These are phyloP conservation scores for Irpex sp. DNA, from an alignment of 1,284 basidiomycete species.

Conservation along the genomic window DNA sequence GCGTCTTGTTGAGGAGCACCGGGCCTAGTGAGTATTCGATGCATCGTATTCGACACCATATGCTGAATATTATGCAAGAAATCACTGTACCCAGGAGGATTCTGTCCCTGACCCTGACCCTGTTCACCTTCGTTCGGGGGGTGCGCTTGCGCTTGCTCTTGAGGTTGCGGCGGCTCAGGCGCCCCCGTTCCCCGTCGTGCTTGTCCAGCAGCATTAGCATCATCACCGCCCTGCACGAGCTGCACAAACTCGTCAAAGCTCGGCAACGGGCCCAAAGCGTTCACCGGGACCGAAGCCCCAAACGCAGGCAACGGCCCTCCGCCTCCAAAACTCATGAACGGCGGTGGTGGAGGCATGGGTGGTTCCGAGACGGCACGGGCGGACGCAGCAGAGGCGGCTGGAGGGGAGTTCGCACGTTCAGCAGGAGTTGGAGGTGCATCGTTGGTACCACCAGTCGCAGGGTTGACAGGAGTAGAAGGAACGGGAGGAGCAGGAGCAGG, in stretches of 20 bases:
- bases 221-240: not conserved
- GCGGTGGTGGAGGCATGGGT: not conserved
- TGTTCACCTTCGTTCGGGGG: not conserved
- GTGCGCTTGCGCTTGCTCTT: not conserved
- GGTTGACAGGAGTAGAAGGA: no score
- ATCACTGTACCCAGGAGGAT: not conserved
- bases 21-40: not conserved
- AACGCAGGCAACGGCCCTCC: slow-evolving; percentile 3
- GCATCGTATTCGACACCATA: not conserved
- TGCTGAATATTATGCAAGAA: not conserved
- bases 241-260: slow-evolving; percentile 8
- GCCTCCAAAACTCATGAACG: not conserved
- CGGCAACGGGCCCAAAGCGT: not conserved
- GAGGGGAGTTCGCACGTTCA: not conserved
- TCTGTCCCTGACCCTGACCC: no score
- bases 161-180: not conserved
- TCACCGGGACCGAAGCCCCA: not conserved
- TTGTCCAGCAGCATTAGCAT: not conserved
- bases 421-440: no score
- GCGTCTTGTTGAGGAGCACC: not conserved
- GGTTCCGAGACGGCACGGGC: not conserved
- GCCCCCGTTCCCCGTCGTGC: not conserved
- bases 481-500: not conserved
- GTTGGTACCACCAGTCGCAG: no score
- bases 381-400: not conserved